Percentiles rank a stretch among this genome's conserved stretches.
These are phyloP conservation scores for Geotrichum cucujoidarum DNA, from an alignment of 1,139 yeast genomes.

Conservation along the genomic window DNA sequence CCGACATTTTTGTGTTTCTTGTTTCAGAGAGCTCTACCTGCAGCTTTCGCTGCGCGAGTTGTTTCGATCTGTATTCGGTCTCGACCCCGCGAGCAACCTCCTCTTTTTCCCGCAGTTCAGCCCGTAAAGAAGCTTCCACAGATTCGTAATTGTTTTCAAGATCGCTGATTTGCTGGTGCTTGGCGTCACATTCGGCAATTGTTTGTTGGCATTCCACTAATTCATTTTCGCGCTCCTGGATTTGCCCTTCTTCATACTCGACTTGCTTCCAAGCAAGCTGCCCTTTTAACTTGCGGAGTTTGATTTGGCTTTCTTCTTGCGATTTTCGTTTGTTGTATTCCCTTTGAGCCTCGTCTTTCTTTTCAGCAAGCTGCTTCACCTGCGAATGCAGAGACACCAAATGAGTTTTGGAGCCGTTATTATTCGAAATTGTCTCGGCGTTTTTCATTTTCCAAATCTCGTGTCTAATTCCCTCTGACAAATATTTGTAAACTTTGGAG, in stretches of 20 bases:
- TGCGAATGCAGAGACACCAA: slow-evolving; percentile 4
- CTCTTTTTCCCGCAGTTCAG: slow-evolving; percentile 4
- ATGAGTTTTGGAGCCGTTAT: slow-evolving; percentile 28
- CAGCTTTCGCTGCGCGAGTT: not conserved
- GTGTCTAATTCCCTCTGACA: slow-evolving; percentile 20
- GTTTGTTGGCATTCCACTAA: not conserved
- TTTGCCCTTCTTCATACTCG: not conserved
- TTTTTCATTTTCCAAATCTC: slow-evolving; percentile 15
- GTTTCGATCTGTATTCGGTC: not conserved
- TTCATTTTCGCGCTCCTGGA: not conserved
- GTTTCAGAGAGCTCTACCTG: not conserved
- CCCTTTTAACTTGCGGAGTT: slow-evolving; percentile 6
- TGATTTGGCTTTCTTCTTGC: slow-evolving; percentile 4
- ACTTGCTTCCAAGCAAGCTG: slow-evolving; percentile 15
- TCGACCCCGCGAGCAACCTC: slow-evolving; percentile 1
- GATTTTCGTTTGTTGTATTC: slow-evolving; percentile 1
- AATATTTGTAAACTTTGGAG: slow-evolving; percentile 24
- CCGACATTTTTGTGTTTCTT: slow-evolving; percentile 9
- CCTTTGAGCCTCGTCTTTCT: slow-evolving; percentile 30
- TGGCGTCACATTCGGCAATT: slow-evolving; percentile 13
- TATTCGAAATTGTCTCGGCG: slow-evolving; percentile 2
- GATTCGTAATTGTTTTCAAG: slow-evolving; percentile 7
- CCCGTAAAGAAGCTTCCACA: slow-evolving; percentile 17
- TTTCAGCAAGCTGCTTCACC: slow-evolving; percentile 32
- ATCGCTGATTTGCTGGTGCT: slow-evolving; percentile 5